Base-by-base conservation (phyloP, 139 green algal genomes). In the Ulvella scutata region DNA sequence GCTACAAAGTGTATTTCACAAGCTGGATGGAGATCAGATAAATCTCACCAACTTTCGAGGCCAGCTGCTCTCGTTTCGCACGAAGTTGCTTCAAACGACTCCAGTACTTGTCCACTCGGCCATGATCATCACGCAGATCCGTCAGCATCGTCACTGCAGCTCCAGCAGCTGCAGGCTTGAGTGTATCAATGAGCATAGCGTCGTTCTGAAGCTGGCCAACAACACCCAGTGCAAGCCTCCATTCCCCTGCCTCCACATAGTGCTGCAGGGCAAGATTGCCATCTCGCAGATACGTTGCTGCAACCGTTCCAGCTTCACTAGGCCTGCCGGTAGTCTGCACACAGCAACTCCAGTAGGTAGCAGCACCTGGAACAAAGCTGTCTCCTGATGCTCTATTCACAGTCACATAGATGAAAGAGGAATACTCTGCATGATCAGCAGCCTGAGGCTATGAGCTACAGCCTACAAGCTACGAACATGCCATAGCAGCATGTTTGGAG, bases 101-200 rank as follows among this genome's bases (percentile, higher is more conserved):
- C 7, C 74, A 73, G 79, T 97, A 96, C 82, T 96, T 96, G 35
- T 4, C 3, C 2, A 94, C 76, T 3, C 83, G 83, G 59, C 85
- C 85, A 31, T 37, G 43, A 28, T 84, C 79, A 31, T 94, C 89
- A 0, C 43, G 44, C 2, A 85, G 77, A 3, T 93, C 83, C 21
- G 34, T 37, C 36, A 91, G 59, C 51, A 85, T 38, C 20, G 73
- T 29, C 1, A 61, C 36, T 6, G 84, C 82, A 6, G 72, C 85
- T 3, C 80, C 74, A 23, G 84, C 86, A n/a, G 81, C 81, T 13
- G 76, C 76, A 13, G 87, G 85, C 43, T 79, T 79, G 39, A 91
- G 74, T 44, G 85, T 67, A 2, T 78, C 85, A 9, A 83, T 77
- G 37, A 91, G 79, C 60, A 90, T 73, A 75, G 83, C 79, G 2